Evolutionary conservation across 257 asterid species (phyloP), one percentile per base, ranked within the genome.

Genomic region (Leonotis leonurus): DNA sequence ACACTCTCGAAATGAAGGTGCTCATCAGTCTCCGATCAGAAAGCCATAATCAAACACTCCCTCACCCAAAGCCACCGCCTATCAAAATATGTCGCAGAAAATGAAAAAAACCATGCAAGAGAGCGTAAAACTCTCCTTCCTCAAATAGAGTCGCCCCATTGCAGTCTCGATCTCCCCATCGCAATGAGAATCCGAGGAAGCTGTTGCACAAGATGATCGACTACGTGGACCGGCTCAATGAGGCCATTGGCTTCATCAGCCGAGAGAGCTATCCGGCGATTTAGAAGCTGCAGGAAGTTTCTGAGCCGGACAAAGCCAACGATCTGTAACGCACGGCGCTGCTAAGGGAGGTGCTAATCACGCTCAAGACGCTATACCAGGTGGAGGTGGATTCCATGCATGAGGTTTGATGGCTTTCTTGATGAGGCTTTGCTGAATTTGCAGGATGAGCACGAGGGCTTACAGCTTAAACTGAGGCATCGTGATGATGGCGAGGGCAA

Each of bases 301-400:
- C 41, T 89, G 80, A 89, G 97, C 55, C 76, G 97, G 82, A 89
- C 97, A 89, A 86, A 60, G 95, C 97, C 10, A 72, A 91, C 2
- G 95, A 89, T 72, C 81, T 65, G 20, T 81, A 75, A 71, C 70
- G 94, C 72, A 82, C 84, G 22, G 68, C 63, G 32, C 77, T 85
- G 3, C 46, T 86, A 35, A 84, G 62, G 67, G 97, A 89, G 75
- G 81, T 94, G 39, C 17, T 89, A 82, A 50, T 71, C 33, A 86
- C 95, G 41, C 80, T 89, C 5, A 84, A 78, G 77, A 87, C 85
- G 2, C 73, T 89, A 6, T 76, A 80, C 25, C 94, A 84, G 66
- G 65, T 85, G 7, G 94, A 89, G 81, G 84, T 86, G 46, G 97
- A 89, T 54, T 70, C 83, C 0, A 82, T 89, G 87, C 0, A 82